A percentile compares a stretch with the other conserved stretches of the same genome.
Evolutionary conservation across 2,329 filamentous ascomycete genomes (phyloP).

Genomic region (Biscogniauxia mediterranea): DNA sequence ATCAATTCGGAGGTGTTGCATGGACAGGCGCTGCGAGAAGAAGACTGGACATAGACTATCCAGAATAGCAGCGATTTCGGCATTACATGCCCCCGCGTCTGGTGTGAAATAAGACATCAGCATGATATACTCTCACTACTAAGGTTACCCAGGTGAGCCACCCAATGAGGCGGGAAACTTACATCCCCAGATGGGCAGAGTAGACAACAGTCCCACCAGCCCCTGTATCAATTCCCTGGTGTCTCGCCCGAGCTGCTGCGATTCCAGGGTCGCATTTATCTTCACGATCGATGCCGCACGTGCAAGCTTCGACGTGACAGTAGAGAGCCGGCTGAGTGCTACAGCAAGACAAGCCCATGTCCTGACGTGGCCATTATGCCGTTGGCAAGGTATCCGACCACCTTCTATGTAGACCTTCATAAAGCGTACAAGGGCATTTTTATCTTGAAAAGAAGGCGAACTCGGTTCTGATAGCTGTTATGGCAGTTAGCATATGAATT

Average conservation of each 20-base stretch:
- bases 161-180: slow-evolving; percentile 2
- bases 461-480: slow-evolving; percentile 55
- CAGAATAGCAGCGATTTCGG: slow-evolving; percentile 6
- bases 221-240: slow-evolving; percentile 12
- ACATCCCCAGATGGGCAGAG: slow-evolving; percentile 23
- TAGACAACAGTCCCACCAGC: slow-evolving; percentile 15
- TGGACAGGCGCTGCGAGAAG: slow-evolving; percentile 1
- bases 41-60: slow-evolving; percentile 9
- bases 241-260: slow-evolving; percentile 9
- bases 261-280: slow-evolving; percentile 2
- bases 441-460: slow-evolving; percentile 67
- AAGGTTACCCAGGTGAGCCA: not conserved
- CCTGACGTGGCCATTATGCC: slow-evolving; percentile 9
- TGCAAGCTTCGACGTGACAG: slow-evolving; percentile 6
- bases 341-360: slow-evolving; percentile 21
- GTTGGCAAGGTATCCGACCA: slow-evolving; percentile 12
- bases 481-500: not conserved
- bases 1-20: slow-evolving; percentile 8
- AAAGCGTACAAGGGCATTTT: slow-evolving; percentile 39
- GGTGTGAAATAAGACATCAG: not conserved
- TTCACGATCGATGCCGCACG: slow-evolving; percentile 8
- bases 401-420: slow-evolving; percentile 16
- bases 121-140: not conserved
- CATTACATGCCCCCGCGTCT: slow-evolving; percentile 12
- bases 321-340: slow-evolving; percentile 11